Base-by-base conservation (phyloP, 805 yeast genomes). In the Alloascoidea africana region DNA sequence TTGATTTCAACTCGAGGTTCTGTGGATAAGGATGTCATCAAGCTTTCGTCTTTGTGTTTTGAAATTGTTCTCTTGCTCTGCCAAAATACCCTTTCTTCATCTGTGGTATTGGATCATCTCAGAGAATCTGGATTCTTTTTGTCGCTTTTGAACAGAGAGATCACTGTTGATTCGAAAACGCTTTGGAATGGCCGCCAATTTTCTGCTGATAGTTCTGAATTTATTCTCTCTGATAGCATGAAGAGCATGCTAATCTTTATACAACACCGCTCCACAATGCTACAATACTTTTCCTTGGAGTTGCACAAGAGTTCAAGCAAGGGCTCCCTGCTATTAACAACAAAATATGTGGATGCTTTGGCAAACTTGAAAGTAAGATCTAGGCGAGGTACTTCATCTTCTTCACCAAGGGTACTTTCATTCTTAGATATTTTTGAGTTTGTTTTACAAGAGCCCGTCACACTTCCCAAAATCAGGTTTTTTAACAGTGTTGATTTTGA, bases 391-490 rank as follows among this genome's bases (percentile, higher is more conserved):
- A 65, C 62, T 42, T 59, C 70, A 17, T 57, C 68, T 40, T 81
- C 79, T 1, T 67, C 85, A 0, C 78, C 89, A 0, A 76, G 72
- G 42, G 59, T 83, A 1, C 61, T 85, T 39, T 69, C 76, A 23
- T 75, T 80, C 41, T 60, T 87, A 47, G 94, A 84, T 54, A 61
- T 78, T 3, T 56, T 82, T 37, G 82, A 79, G 47, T 74, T 74
- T 45, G 67, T 37, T 60, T 67, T 39, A 69, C 67, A 16, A 63
- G 61, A 38, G 59, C 62, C 14, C 56, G 62, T 33, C 59, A 59
- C 17, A 44, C 46, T 3, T 38, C 36, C 17, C 45, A 47, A 37
- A 5, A 39, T 51, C 38, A 44, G 47, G 3, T 38, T 52, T 13
- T 63, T 66, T 40, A 48, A 53, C 1, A 47, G 47, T 16, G 56